Evolutionary conservation across 2,329 filamentous ascomycete species (phyloP).

Genomic region (Claviceps paspali): DNA sequence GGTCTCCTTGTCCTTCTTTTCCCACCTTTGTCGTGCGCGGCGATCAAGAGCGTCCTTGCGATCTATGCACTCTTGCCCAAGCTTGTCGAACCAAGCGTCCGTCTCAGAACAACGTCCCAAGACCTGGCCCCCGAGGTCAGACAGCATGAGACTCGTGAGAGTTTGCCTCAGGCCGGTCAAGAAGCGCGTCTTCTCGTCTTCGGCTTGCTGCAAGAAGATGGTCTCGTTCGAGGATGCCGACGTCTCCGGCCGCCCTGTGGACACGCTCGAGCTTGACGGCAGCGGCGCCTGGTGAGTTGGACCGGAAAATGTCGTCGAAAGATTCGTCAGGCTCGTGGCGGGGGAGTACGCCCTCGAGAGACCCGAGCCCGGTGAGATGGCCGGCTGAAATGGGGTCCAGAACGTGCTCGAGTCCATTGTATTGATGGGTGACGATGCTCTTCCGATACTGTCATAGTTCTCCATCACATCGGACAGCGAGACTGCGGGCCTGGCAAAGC

Average conservation of each 20-base stretch:
- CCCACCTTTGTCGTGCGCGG: slow-evolving; percentile 24
- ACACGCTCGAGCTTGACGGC: slow-evolving; percentile 30
- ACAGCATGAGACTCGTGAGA: slow-evolving; percentile 70
- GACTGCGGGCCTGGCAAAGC: slow-evolving; percentile 38
- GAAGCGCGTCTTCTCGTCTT: slow-evolving; percentile 64
- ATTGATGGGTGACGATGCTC: slow-evolving; percentile 50
- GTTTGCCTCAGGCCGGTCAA: slow-evolving; percentile 62
- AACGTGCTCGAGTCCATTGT: slow-evolving; percentile 70
- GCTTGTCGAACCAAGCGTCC: slow-evolving; percentile 65
- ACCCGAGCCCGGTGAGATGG: slow-evolving; percentile 47
- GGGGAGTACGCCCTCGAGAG: slow-evolving; percentile 45
- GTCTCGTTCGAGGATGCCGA: slow-evolving; percentile 55
- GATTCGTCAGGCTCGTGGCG: slow-evolving; percentile 43
- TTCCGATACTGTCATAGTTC: slow-evolving; percentile 54
- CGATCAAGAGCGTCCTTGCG: slow-evolving; percentile 40
- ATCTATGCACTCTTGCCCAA: slow-evolving; percentile 52
- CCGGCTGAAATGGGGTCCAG: slow-evolving; percentile 74
- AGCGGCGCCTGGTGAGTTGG: slow-evolving; percentile 25
- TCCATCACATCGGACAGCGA: slow-evolving; percentile 52
- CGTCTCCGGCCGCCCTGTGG: slow-evolving; percentile 44
- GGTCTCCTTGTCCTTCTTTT: slow-evolving; percentile 27
- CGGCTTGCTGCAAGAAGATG: slow-evolving; percentile 42
- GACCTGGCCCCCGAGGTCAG: slow-evolving; percentile 74
- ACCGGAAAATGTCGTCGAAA: slow-evolving; percentile 33
- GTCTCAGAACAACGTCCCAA: slow-evolving; percentile 88